Evolutionary conservation across 2,329 filamentous ascomycete genomes (phyloP), one percentile per base, ranked within the genome.

Genomic region (Colletotrichum theobromicola): DNA sequence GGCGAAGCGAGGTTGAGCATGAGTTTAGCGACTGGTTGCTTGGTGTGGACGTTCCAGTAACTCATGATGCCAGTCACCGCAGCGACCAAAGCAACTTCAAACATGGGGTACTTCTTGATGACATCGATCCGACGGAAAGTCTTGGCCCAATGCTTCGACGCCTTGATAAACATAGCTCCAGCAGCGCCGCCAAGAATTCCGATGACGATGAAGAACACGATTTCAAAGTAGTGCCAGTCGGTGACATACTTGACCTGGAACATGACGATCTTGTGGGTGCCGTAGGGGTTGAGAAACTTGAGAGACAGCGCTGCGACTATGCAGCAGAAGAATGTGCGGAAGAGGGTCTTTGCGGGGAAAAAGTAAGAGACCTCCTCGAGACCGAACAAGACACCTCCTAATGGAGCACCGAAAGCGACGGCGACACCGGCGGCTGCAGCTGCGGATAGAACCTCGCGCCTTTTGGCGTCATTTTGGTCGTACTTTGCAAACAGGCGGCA

Each of bases 291-390:
- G 46, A 98, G 87, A 78, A 98, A 98, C 80, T 98, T 98, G 78
- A 99, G 88, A 2, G 96, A 96, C 37, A 99, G 85, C 0, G 97
- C 95, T 2, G 97, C 96, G 35, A 94, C 93, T 79, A 98, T 98
- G 84, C 96, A 98, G 87, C 96, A 98, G 85, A 98, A 98, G 84
- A 99, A 99, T 0, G 97, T 98, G 67, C 97, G 90, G 86, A 99
- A 99, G 10, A 99, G 90, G 0, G 96, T 98, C 86, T 99, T 98
- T 7, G 96, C 95, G 1, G 97, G 96, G 82, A 98, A 98, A 84
- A 98, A 98, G 84, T 98, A 98, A 78, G 94, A 92, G 76, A 98
- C 96, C 88, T 98, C 97, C 84, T 99, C 97, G 34, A 98, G 85
- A 37, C 95, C 95, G 83, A 98, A 98, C 4, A 98, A 88, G 2